Percentiles rank a stretch among this genome's conserved stretches.
Conservation (phyloP, 169 alveolate genomes). For the Plasmodium cynomolgi region DNA sequence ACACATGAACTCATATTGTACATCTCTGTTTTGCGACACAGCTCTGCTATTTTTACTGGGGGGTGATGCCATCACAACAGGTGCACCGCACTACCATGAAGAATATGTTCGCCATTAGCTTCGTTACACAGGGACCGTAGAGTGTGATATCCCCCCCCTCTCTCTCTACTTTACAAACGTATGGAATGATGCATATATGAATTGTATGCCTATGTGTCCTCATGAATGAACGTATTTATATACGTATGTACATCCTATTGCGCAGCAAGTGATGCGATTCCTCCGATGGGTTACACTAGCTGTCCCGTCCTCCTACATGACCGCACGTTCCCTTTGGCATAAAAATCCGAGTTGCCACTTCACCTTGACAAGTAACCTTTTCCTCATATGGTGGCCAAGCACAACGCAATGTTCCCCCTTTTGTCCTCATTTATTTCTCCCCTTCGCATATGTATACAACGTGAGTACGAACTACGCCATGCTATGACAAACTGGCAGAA, state of each 20-base stretch:
- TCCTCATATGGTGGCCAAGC: not conserved
- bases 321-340: not conserved
- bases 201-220: not conserved
- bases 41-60: not conserved
- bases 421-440: not conserved
- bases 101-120: not conserved
- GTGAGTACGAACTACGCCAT: not conserved
- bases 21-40: not conserved
- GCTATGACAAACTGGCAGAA: not conserved
- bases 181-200: not conserved
- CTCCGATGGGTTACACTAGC: not conserved
- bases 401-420: not conserved
- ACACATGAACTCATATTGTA: not conserved
- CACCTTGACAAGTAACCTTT: not conserved
- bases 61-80: not conserved
- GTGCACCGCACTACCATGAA: not conserved
- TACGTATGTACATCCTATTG: not conserved
- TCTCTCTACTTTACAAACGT: not conserved
- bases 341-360: not conserved
- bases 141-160: not conserved
- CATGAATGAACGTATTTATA: not conserved
- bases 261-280: not conserved
- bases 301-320: not conserved
- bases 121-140: not conserved
- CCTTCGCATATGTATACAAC: not conserved